phyloP scores from a whole-genome alignment of 1,284 basidiomycete species.

The Rhodotorula sp. region DNA sequence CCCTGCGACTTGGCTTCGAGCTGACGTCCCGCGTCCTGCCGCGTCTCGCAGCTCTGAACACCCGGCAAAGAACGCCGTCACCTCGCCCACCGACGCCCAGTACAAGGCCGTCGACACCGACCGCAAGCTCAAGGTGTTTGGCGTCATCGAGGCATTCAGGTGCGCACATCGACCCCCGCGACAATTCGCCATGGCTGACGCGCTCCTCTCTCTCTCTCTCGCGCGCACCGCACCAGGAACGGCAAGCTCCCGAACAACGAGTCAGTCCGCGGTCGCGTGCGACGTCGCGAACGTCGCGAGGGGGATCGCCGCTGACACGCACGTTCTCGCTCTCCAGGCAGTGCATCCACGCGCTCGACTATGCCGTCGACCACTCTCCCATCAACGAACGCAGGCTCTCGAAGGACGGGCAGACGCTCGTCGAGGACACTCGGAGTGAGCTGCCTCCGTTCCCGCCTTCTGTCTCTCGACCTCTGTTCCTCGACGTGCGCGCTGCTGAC shows the following conservation, averaged over 20 bases:
- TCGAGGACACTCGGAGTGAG: conserved; percentile 63
- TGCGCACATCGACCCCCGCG: too few relatives aligned
- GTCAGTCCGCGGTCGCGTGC: not conserved
- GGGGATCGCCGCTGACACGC: not conserved
- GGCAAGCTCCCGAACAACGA: conserved; percentile 74
- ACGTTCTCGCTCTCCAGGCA: conserved; percentile 5
- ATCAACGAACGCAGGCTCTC: conserved; percentile 67
- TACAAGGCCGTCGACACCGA: conserved; percentile 48
- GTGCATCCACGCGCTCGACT: conserved; percentile 58
- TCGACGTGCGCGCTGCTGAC: too few relatives aligned
- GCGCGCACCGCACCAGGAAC: conserved; percentile 72
- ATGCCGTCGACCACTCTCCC: conserved; percentile 66
- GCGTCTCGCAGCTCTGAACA: conserved; percentile 20
- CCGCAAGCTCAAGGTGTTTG: conserved; percentile 56
- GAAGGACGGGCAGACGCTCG: conserved; percentile 69
- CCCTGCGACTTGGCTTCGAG: too few relatives aligned
- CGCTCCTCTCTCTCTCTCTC: conserved; percentile 60
- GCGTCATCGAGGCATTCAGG: conserved; percentile 61
- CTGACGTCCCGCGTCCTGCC: too few relatives aligned
- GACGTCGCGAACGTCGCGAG: too few relatives aligned
- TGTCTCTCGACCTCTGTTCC: too few relatives aligned
- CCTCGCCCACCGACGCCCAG: conserved; percentile 15
- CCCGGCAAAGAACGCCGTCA: conserved; percentile 25
- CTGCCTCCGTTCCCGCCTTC: not conserved
- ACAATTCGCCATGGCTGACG: conserved; percentile 32